Base-by-base conservation (phyloP, 371 early-diverging fungal genomes). In the Mortierella sp. region DNA sequence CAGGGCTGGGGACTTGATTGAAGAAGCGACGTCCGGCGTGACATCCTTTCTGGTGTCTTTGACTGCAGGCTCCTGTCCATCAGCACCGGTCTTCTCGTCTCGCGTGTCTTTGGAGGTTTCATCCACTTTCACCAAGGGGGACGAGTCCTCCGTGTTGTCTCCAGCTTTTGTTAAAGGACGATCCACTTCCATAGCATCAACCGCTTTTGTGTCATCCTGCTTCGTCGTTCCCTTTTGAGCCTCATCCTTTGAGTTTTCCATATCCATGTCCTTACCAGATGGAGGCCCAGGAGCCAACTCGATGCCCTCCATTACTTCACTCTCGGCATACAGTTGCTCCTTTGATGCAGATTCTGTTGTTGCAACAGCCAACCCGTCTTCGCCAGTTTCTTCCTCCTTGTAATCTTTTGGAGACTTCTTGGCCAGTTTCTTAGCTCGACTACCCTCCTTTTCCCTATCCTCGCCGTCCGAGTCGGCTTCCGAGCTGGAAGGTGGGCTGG, bases 401-500 rank as follows among this genome's bases (percentile, higher is more conserved):
- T 60, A 39, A 31, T 51, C 55, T 19, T 31, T 58, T 30, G 32
- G 42, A 1, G 68, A 53, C 39, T 73, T 68, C 64, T 75, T 75
- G 24, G 60, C 43, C 37, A 69, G 39, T 52, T 75, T 75, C 46
- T 57, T 69, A 26, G 76, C 76, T 9, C 76, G 43, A 21, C 52
- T 44, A 8, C 76, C 76, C 19, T 28, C 60, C 8, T 24, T 54
- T 27, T 27, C 49, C 1, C 34, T 15, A n/a, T 14, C 32, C 9
- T 56, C 61, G 17, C 57, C 50, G 24, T 64, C 76, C 1, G 70
- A 63, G n/a, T 75, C 76, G 17, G 50, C 56, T 8, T 60, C 76
- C 11, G 64, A 68, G 48, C 69, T 64, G 2, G 76, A 64, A 9
- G 76, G 76, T 48, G 76, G 76, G 52, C 64, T 64, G 14, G 76